phyloP scores from a whole-genome alignment of 352 stramenopile genomes.

The Phytopythium cucurbitacearum region DNA sequence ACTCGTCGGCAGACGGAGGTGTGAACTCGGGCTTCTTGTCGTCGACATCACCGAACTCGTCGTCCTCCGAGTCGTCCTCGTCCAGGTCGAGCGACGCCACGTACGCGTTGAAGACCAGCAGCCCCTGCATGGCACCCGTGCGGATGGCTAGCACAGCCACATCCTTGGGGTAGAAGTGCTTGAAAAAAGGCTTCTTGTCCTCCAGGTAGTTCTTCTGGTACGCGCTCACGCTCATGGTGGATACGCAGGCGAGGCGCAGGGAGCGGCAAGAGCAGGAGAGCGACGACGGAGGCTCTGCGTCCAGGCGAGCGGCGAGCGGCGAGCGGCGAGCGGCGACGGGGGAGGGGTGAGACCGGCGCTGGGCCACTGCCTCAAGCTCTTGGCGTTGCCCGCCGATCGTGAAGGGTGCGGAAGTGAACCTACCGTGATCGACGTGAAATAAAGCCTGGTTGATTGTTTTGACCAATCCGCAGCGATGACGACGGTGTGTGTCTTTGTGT shows the following conservation, averaged over 20 bases:
- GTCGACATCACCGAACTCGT: slow-evolving; percentile 25
- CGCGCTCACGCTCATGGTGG: slow-evolving; percentile 52
- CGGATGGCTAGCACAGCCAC: slow-evolving; percentile 62
- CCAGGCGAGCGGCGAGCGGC: not conserved
- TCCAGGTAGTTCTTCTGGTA: slow-evolving; percentile 67
- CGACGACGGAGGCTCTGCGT: not conserved
- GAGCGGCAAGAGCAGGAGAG: not conserved
- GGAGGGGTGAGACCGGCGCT: not conserved
- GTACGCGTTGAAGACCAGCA: slow-evolving; percentile 77
- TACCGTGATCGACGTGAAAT: too few relatives aligned
- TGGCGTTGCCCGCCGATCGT: too few relatives aligned
- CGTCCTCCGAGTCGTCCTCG: slow-evolving; percentile 40
- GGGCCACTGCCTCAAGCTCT: not conserved
- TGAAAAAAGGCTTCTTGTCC: slow-evolving; percentile 85
- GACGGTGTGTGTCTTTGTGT: too few relatives aligned
- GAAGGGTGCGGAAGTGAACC: too few relatives aligned
- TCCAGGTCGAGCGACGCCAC: slow-evolving; percentile 73
- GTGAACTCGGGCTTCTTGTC: slow-evolving; percentile 49
- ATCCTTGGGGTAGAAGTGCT: slow-evolving; percentile 74
- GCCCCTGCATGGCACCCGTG: slow-evolving; percentile 55
- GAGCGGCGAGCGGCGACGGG: not conserved
- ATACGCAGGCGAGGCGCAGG: not conserved
- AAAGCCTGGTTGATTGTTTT: too few relatives aligned
- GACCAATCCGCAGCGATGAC: too few relatives aligned
- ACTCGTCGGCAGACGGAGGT: slow-evolving; percentile 51